phyloP scores from a whole-genome alignment of 441 rosid genomes.

The Pelargonium australe region DNA sequence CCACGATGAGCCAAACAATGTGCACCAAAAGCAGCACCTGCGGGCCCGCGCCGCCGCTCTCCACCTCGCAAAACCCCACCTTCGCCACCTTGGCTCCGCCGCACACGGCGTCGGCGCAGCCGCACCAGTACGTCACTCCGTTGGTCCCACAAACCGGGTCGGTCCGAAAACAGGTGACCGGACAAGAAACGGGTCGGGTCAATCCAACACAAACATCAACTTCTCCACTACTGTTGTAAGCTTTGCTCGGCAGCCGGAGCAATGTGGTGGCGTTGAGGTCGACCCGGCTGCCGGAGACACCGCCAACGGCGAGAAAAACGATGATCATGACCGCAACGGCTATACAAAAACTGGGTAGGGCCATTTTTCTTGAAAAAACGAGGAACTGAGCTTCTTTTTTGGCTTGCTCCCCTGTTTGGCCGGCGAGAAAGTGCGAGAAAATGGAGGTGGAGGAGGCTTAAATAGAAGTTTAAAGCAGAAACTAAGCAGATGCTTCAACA shows the following conservation, averaged over 20 bases:
- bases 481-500: background rate
- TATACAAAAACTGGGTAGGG: background rate
- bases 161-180: slow-evolving; percentile 66
- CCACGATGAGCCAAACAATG: slow-evolving; percentile 68
- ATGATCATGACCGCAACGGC: background rate
- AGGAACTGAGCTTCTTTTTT: too few relatives aligned
- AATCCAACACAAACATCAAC: slow-evolving; percentile 23
- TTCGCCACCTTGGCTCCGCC: slow-evolving; percentile 57
- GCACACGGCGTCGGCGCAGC: slow-evolving; percentile 69
- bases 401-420: background rate
- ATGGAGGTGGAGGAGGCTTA: background rate
- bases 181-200: slow-evolving; percentile 36
- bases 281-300: slow-evolving; percentile 9
- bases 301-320: background rate
- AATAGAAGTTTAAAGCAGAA: background rate
- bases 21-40: slow-evolving; percentile 78
- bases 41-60: slow-evolving; percentile 54
- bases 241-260: too few relatives aligned
- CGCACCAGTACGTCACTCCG: slow-evolving; percentile 86
- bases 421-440: background rate
- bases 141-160: slow-evolving; percentile 78
- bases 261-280: background rate
- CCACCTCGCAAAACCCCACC: slow-evolving; percentile 61
- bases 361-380: background rate
- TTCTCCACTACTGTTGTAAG: too few relatives aligned